These are phyloP conservation scores for Lentinus brumalis DNA, from an alignment of 768 basidiomycete genomes.

Conservation along the genomic window DNA sequence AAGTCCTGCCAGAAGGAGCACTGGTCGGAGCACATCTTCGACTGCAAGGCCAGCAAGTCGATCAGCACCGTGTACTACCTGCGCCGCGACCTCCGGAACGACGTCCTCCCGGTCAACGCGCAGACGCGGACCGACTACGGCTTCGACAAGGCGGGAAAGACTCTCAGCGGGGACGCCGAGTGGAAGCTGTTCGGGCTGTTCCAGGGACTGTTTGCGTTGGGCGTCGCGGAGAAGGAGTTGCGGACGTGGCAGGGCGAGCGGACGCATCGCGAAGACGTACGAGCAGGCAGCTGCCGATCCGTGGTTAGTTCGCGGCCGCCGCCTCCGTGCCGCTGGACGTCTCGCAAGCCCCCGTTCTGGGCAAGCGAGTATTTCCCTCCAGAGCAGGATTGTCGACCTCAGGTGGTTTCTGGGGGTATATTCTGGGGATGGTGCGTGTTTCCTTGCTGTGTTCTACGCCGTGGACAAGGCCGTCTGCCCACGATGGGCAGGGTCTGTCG, in stretches of 20 bases:
- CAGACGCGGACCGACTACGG: conserved; percentile 41
- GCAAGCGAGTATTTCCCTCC: no score
- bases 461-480: no score
- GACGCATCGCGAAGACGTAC: conserved; percentile 33
- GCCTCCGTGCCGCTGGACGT: no score
- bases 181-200: conserved; percentile 28
- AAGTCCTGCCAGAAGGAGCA: conserved; percentile 30
- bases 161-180: conserved; percentile 37
- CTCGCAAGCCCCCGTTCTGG: no score
- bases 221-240: no score
- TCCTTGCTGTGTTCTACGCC: no score
- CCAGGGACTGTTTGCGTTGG: conserved; percentile 23
- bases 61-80: conserved; percentile 38
- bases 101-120: conserved; percentile 35
- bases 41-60: conserved; percentile 29
- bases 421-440: no score
- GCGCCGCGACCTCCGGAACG: conserved; percentile 21
- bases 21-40: conserved; percentile 38
- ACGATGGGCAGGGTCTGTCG: no score
- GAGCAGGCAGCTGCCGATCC: no score
- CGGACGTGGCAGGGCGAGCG: conserved; percentile 17
- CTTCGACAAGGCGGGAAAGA: conserved; percentile 32
- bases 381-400: no score
- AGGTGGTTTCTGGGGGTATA: no score
- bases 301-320: no score